phyloP scores from a whole-genome alignment of 371 early-diverging fungal genomes.

The Umbelopsis sp. region DNA sequence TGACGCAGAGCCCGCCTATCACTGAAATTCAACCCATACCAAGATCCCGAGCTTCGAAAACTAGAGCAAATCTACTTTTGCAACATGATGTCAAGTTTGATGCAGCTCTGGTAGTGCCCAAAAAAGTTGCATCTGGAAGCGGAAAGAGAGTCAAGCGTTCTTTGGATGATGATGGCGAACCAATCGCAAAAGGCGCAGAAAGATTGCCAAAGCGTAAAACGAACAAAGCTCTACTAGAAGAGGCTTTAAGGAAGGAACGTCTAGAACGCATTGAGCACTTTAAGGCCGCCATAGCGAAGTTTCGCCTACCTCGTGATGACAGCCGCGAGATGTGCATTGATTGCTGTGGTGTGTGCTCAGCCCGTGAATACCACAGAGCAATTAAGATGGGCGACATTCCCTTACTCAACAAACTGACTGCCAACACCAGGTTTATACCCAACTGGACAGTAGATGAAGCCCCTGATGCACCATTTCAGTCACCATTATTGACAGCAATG shows the following conservation, averaged over 20 bases:
- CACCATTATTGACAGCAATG: conserved; percentile 29
- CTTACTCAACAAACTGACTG: conserved; percentile 25
- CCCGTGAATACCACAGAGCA: conserved; percentile 27
- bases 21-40: not conserved
- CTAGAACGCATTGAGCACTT: not conserved
- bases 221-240: not conserved
- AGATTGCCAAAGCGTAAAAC: not conserved
- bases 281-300: not conserved
- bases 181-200: not conserved
- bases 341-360: conserved; percentile 42
- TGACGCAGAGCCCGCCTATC: not conserved
- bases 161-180: not conserved
- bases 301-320: not conserved
- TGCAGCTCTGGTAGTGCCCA: not conserved
- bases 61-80: conserved; percentile 1
- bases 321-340: conserved; percentile 18
- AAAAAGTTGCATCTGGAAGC: not conserved
- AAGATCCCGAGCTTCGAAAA: not conserved
- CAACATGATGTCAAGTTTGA: conserved; percentile 1
- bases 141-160: not conserved
- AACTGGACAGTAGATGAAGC: conserved; percentile 28
- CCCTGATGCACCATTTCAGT: conserved; percentile 21
- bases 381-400: conserved; percentile 28
- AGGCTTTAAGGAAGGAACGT: not conserved
- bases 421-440: conserved; percentile 28